These are phyloP conservation scores for Sideroxylon spinosum DNA, from an alignment of 179 eudicot species.

Conservation along the genomic window DNA sequence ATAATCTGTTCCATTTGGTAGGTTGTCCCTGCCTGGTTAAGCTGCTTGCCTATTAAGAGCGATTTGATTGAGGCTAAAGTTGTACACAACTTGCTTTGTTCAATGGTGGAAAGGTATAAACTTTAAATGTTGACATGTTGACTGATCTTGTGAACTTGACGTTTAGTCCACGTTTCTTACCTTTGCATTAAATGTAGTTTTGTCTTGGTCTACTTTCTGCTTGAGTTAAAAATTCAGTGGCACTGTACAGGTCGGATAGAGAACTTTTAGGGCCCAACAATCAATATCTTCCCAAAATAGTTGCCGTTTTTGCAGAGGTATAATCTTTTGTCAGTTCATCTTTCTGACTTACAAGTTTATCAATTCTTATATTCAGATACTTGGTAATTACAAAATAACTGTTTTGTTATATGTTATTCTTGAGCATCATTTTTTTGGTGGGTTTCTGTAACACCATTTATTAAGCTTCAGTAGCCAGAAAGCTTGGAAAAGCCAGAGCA, in stretches of 20 bases:
- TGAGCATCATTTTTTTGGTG: neutral
- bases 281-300: slow-evolving; percentile 73
- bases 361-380: neutral
- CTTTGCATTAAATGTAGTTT: neutral
- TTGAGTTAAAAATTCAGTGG: neutral
- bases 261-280: slow-evolving; percentile 77
- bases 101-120: slow-evolving; percentile 70
- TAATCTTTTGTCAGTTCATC: neutral
- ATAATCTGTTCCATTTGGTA: slow-evolving; percentile 23
- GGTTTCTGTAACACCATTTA: neutral
- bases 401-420: neutral
- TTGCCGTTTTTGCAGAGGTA: slow-evolving; percentile 80
- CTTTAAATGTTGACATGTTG: neutral
- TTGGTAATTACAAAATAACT: neutral
- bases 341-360: neutral
- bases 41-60: slow-evolving; percentile 63
- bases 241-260: slow-evolving; percentile 55
- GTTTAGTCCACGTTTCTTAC: neutral
- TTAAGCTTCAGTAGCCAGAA: neutral
- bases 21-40: slow-evolving; percentile 75
- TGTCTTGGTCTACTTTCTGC: neutral
- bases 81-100: slow-evolving; percentile 72
- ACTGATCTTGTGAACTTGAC: neutral
- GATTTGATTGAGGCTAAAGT: slow-evolving; percentile 75
- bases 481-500: neutral